A percentile compares a stretch with the other conserved stretches of the same genome.
These are phyloP conservation scores for Novymonas esmeraldas DNA, from an alignment of 208 protist genomes.

Conservation along the genomic window DNA sequence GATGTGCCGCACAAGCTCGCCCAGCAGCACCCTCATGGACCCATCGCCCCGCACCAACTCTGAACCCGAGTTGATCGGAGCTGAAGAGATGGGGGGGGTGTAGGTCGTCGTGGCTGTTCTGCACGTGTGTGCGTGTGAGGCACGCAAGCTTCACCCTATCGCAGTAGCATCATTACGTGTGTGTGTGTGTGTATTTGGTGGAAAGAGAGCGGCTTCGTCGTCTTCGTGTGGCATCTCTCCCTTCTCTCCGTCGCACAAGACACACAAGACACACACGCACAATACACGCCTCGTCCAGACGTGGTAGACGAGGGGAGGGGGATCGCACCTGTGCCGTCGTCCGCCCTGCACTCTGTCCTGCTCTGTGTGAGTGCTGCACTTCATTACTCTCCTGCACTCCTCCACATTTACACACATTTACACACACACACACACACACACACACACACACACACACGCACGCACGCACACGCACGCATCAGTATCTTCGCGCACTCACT, in stretches of 20 bases:
- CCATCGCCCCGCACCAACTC: constrained; percentile 65
- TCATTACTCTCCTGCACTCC: too few relatives aligned
- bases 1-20: constrained; percentile 70
- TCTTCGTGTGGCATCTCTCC: neutral
- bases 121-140: neutral
- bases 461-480: neutral
- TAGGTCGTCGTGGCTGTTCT: neutral
- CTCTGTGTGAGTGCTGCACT: too few relatives aligned
- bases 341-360: too few relatives aligned
- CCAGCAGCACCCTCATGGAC: constrained; percentile 62
- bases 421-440: neutral
- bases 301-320: neutral
- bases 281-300: neutral
- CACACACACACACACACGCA: neutral
- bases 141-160: neutral
- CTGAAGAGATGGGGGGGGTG: neutral
- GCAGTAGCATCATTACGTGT: neutral
- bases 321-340: too few relatives aligned
- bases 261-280: neutral
- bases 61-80: too few relatives aligned
- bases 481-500: neutral
- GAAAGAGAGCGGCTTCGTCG: neutral
- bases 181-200: neutral
- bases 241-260: neutral
- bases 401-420: neutral